A percentile compares a stretch with the other conserved stretches of the same genome.
These are phyloP conservation scores for Abortiporus biennis DNA, from an alignment of 1,284 basidiomycete species.

Conservation along the genomic window DNA sequence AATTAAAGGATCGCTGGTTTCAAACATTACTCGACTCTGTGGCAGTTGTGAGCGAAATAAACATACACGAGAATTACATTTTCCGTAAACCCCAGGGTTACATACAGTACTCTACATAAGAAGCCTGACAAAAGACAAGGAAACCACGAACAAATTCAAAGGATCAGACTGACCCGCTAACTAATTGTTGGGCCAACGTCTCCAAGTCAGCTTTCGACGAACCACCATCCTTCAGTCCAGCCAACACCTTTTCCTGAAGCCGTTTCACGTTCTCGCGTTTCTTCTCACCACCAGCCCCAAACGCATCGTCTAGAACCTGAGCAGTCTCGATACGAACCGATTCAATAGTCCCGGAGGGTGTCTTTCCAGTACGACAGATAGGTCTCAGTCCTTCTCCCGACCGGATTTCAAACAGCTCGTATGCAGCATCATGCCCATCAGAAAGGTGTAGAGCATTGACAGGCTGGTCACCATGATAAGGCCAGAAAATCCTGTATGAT, in stretches of 20 bases:
- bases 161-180: too few species aligned
- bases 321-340: slow-evolving; percentile 7
- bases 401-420: slow-evolving; percentile 22
- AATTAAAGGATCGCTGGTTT: too few species aligned
- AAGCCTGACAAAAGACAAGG: too few species aligned
- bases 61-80: too few species aligned
- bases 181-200: too few species aligned
- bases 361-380: slow-evolving; percentile 8
- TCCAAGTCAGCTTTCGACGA: too few species aligned
- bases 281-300: slow-evolving; percentile 6
- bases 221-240: not conserved
- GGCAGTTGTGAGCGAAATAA: too few species aligned
- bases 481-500: slow-evolving; percentile 22
- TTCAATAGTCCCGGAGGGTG: slow-evolving; percentile 6
- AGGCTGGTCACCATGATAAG: slow-evolving; percentile 17
- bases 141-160: too few species aligned
- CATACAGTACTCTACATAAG: too few species aligned
- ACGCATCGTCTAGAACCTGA: slow-evolving; percentile 3
- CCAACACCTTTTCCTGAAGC: not conserved
- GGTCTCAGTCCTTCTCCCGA: slow-evolving; percentile 14
- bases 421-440: slow-evolving; percentile 14
- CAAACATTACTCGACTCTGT: too few species aligned
- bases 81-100: too few species aligned
- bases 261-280: slow-evolving; percentile 10
- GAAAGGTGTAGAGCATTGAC: slow-evolving; percentile 15